Percentiles rank a stretch among this genome's conserved stretches.
Conservation (phyloP, 2,329 filamentous ascomycete species). For the Talaromyces amestolkiae region DNA sequence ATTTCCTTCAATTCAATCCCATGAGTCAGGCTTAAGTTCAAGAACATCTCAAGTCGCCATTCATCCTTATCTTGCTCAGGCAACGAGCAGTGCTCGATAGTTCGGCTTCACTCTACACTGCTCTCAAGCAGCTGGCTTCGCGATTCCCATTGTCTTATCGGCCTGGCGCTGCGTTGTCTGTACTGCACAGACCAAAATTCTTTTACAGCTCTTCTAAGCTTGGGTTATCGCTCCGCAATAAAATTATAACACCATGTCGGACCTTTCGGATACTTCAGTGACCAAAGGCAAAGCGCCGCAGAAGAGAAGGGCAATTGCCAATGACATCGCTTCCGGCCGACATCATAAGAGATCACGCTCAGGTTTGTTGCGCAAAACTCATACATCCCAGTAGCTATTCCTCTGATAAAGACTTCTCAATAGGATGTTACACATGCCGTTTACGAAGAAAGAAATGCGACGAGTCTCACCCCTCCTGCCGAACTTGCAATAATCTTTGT, state of each 20-base stretch:
- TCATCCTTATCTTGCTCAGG: background rate
- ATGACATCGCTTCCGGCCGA: slow-evolving; percentile 49
- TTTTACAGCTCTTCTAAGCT: too few relatives aligned
- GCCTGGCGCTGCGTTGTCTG: too few relatives aligned
- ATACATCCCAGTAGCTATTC: too few relatives aligned
- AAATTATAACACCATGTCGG: background rate
- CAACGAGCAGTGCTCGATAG: background rate
- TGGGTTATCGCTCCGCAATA: too few relatives aligned
- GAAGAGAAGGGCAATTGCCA: background rate
- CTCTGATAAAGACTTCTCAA: background rate
- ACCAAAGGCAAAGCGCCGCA: background rate
- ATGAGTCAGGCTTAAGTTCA: slow-evolving; percentile 19
- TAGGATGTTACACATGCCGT: slow-evolving; percentile 67
- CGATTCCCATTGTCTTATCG: slow-evolving; percentile 7
- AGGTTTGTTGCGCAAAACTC: slow-evolving; percentile 55
- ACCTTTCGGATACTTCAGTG: background rate
- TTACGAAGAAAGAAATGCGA: slow-evolving; percentile 69
- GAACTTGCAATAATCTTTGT: slow-evolving; percentile 68
- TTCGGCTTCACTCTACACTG: slow-evolving; percentile 1
- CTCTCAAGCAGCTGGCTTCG: slow-evolving; percentile 19
- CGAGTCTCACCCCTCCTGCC: slow-evolving; percentile 63
- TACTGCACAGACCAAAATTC: too few relatives aligned
- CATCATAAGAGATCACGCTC: slow-evolving; percentile 93
- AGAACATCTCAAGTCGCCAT: background rate
- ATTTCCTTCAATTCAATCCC: slow-evolving; percentile 4